These are phyloP conservation scores for Pseudocercospora crystallina DNA, from an alignment of 2,329 filamentous ascomycete genomes.

Conservation along the genomic window DNA sequence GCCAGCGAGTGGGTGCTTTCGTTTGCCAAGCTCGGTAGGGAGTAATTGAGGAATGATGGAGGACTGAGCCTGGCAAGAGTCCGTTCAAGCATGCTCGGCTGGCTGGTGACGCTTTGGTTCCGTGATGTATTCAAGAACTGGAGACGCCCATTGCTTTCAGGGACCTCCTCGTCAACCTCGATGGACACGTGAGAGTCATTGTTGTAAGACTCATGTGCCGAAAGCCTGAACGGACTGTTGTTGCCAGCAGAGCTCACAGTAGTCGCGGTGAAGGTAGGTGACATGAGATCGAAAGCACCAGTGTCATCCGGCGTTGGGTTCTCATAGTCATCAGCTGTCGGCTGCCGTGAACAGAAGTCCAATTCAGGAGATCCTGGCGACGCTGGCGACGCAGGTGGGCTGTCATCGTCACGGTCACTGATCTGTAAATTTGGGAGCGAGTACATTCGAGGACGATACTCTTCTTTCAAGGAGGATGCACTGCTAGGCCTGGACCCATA, in stretches of 20 bases:
- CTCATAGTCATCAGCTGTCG: conserved; percentile 5
- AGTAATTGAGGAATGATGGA: conserved; percentile 20
- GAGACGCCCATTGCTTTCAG: conserved; percentile 8
- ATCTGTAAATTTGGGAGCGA: conserved; percentile 21
- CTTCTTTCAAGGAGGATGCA: conserved; percentile 13
- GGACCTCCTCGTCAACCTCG: neutral
- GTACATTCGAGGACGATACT: conserved; percentile 22
- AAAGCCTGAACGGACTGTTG: conserved; percentile 29
- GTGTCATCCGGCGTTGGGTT: conserved; percentile 11
- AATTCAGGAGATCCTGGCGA: conserved; percentile 4
- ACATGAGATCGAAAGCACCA: conserved; percentile 25
- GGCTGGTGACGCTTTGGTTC: conserved; percentile 1
- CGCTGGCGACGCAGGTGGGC: conserved; percentile 7
- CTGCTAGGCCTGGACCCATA: conserved; percentile 23
- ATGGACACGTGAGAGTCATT: neutral
- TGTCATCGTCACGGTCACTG: conserved; percentile 16
- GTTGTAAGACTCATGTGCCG: conserved; percentile 8
- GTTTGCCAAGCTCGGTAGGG: conserved; percentile 18
- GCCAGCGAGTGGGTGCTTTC: conserved; percentile 21
- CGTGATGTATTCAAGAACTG: conserved; percentile 7
- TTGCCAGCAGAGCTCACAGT: conserved; percentile 33
- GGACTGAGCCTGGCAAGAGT: conserved; percentile 11
- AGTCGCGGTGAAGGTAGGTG: conserved; percentile 35
- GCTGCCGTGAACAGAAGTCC: neutral
- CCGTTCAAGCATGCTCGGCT: conserved; percentile 12